phyloP scores from a whole-genome alignment of 1,284 basidiomycete genomes.

The Ustilago loliicola region DNA sequence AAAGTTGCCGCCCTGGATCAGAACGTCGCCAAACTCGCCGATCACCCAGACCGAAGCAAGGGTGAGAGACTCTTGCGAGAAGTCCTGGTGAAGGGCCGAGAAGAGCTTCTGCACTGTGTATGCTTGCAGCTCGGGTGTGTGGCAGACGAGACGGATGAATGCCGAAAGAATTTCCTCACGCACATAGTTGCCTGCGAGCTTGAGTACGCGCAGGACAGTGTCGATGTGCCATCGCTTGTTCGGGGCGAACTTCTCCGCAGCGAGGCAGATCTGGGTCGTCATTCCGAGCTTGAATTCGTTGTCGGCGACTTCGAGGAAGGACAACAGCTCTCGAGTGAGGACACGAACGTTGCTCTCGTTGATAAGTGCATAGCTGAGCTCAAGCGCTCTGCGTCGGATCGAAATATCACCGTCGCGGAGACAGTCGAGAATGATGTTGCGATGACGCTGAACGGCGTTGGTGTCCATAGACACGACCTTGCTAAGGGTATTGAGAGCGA shows the following conservation, averaged over 20 bases:
- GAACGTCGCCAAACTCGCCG: slow-evolving; percentile 93
- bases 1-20: slow-evolving; percentile 81
- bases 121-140: slow-evolving; percentile 95
- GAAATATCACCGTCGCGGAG: slow-evolving; percentile 98
- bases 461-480: slow-evolving; percentile 99
- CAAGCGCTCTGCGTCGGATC: slow-evolving; percentile 93
- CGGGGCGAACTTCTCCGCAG: slow-evolving; percentile 95
- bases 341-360: slow-evolving; percentile 95
- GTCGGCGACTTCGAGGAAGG: slow-evolving; percentile 97
- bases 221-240: slow-evolving; percentile 99
- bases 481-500: slow-evolving; percentile 97
- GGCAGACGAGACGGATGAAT: slow-evolving; percentile 94
- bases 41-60: slow-evolving; percentile 94
- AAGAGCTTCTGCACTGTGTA: slow-evolving; percentile 96
- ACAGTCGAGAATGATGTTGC: slow-evolving; percentile 98
- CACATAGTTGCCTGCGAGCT: slow-evolving; percentile 97
- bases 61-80: slow-evolving; percentile 96
- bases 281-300: slow-evolving; percentile 98
- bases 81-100: slow-evolving; percentile 86
- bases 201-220: slow-evolving; percentile 91
- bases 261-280: slow-evolving; percentile 96
- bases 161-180: slow-evolving; percentile 94
- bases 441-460: slow-evolving; percentile 96
- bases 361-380: slow-evolving; percentile 96
- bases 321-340: slow-evolving; percentile 89